Evolutionary conservation across 2,329 filamentous ascomycete genomes (phyloP), one percentile per base, ranked within the genome.

Genomic region (Diaporthe nobilis): DNA sequence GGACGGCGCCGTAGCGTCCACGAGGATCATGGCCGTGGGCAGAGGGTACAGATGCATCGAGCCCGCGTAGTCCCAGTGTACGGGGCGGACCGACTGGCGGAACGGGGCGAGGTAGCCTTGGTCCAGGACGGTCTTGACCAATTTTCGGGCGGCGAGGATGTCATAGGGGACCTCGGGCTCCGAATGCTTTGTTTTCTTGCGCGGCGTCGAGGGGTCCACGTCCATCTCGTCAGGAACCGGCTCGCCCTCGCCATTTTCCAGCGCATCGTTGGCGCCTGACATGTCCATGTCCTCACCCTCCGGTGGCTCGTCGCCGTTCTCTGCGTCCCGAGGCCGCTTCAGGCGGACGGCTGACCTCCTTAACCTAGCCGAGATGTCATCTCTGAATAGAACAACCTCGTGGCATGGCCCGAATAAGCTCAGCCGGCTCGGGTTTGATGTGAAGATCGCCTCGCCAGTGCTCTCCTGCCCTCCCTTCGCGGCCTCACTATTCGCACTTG

Each of bases 101-200:
- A 98, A 99, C 0, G 97, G 97, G 0, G 94, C 92, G 15, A 99
- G 89, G 78, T 95, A 94, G 7, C 95, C 95, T 85, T 99, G 97
- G 79, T 98, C 96, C 10, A 99, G 89, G 13, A 99, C 83, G 0
- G 96, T 98, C 82, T 98, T 97, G 80, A 98, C 95, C 1, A 98
- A 89, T 79, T 94, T 94, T 75, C 93, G 90, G 10, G 94, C 93
- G 9, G 90, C 88, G 72, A 88, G 88, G 28, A 90, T 81, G 77
- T 92, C 90, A 76, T 89, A 85, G 20, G 87, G 83, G 44, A 88
- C 75, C 44, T 75, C 79, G 34, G 71, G 39, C 20, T 73, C 34
- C 71, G 72, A 68, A 57, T 47, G 71, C 73, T 68, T 71, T 44
- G 72, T 65, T 28, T 75, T 49, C 25, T 72, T 75, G 10, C 77